Conservation (phyloP, 2,329 filamentous ascomycete genomes). For the Alternaria solani region DNA sequence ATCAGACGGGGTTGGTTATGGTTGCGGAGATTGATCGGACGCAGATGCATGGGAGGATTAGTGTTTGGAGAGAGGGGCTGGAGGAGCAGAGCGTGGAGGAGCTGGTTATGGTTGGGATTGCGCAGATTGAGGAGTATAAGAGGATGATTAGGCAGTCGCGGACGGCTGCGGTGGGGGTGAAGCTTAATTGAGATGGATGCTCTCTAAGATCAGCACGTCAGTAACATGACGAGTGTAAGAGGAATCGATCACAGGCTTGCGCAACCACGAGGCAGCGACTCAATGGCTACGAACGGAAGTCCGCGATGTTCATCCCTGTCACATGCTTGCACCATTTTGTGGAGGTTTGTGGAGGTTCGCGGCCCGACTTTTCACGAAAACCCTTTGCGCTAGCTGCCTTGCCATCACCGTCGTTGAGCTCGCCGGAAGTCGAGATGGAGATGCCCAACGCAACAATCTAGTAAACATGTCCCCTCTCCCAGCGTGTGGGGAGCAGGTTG, state of each 20-base stretch:
- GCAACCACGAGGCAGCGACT: too few species aligned
- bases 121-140: background rate
- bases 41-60: background rate
- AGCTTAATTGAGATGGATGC: background rate
- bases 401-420: background rate
- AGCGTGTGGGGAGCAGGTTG: background rate
- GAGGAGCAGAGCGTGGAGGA: background rate
- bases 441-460: too few species aligned
- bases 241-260: too few species aligned
- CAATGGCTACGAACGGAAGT: background rate
- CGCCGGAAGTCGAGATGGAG: background rate
- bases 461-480: background rate
- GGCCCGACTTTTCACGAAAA: background rate
- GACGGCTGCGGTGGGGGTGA: background rate
- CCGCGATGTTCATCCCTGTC: background rate
- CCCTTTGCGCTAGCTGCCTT: background rate
- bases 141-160: background rate
- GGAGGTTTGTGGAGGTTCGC: background rate
- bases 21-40: background rate
- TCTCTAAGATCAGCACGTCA: too few species aligned
- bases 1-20: background rate
- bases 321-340: constrained; percentile 2
- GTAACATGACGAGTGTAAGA: too few species aligned
- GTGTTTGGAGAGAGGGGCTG: background rate
- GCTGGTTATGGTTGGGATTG: background rate